Evolutionary conservation across 2,329 filamentous ascomycete species (phyloP), one percentile per base, ranked within the genome.

Genomic region (Colletotrichum echinochloae): DNA sequence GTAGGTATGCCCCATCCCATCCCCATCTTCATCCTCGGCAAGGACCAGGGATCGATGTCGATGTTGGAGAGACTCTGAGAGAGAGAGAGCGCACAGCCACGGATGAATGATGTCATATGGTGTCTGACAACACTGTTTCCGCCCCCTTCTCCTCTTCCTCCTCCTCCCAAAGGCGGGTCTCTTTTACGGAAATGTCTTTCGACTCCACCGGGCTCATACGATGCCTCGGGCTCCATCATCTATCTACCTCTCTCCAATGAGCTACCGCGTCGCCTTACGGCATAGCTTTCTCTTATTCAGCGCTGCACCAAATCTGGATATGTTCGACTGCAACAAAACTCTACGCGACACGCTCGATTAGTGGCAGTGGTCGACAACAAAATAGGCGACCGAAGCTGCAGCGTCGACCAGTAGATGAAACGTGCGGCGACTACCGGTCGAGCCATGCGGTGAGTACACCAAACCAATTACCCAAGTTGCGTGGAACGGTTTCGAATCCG

Each of bases 91-190:
- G 59, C 64, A 71, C 64, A 57, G 64, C 68, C 65, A 71, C 64
- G 64, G 8, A 28, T 62, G 20, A 48, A 71, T 71, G 68, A 71
- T 71, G 68, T 71, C 68, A 71, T 68, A 46, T 20, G 20, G 37
- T 41, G 57, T 49, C 35, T 30, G 35, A 46, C 64, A 55, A 65
- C 48, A 28, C 59, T 28, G 16, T 51, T 37, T 39, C n/a, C 41
- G 11, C 18, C 14, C 11, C 11, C 18, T 41, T n/a, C n/a, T n/a
- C n/a, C n/a, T n/a, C n/a, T n/a, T n/a, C n/a, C 30, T 20, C n/a
- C 20, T 16, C 12, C 11, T n/a, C 33, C 39, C 3, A 9, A 8
- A 30, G 41, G 66, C 48, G 62, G 55, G 28, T 35, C 44, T 39
- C 30, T 28, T 67, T 46, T 46, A 57, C 57, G 63, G 57, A 67